Evolutionary conservation across 2,329 filamentous ascomycete genomes (phyloP), one percentile per base, ranked within the genome.

Genomic region (Curvularia eragrostidis): DNA sequence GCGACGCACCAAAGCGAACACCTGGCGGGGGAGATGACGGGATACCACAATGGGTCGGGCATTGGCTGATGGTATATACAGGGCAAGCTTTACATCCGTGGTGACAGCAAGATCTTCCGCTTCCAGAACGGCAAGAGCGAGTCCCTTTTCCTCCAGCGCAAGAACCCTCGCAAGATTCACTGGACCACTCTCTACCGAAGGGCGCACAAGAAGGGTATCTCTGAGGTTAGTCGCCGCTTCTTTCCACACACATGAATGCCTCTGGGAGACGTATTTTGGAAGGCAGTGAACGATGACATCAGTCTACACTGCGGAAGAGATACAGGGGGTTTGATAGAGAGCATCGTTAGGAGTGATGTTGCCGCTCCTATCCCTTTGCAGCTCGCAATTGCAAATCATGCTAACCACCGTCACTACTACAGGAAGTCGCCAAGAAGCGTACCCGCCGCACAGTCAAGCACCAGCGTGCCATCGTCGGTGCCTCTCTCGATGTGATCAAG

Each of bases 81-180:
- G 95, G 95, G 95, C 87, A 98, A 98, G 88, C 91, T 99, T 86
- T 99, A 94, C 87, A 86, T 99, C 88, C 93, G 95, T 84, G 93
- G 94, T 81, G 95, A 99, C 88, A 96, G 91, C 93, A 99, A 98
- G 88, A 89, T 98, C 87, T 99, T 99, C 91, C 93, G 95, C 81
- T 99, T 99, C 91, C 93, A 97, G 85, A 97, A 96, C 85, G 93
- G 95, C 87, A 99, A 99, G 87, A 94, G 92, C 84, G 95, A 99
- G 86, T 97, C 93, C 73, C 91, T 99, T 74, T 99, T 99, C 89
- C 91, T 98, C 76, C 95, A 99, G 89, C 94, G 95, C 88, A 99
- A 99, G 92, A 99, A 99, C 89, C 95, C 95, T 81, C 94, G 95
- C 83, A 93, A 94, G 82, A 98, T 99, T 83, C 89, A 94, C 75